Percentiles rank a stretch among this genome's conserved stretches.
phyloP scores from a whole-genome alignment of 257 asterid species.

The Nicotiana knightiana region DNA sequence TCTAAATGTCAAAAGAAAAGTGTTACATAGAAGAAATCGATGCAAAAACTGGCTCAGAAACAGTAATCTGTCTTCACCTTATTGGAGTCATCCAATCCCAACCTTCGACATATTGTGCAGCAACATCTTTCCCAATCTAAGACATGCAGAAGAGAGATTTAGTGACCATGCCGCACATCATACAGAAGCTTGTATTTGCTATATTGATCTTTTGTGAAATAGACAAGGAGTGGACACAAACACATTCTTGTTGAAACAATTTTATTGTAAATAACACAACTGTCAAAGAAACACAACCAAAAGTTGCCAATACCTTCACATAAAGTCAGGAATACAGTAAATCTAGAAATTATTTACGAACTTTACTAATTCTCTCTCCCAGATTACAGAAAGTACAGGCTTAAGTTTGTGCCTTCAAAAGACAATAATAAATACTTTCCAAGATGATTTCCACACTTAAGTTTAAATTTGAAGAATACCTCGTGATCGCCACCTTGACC shows the following conservation, averaged over 20 bases:
- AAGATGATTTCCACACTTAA: not conserved
- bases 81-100: conserved; percentile 99
- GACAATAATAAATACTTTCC: not conserved
- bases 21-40: not conserved
- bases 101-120: conserved; percentile 92
- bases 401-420: not conserved
- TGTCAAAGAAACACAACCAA: not conserved
- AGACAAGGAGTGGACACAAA: not conserved
- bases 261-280: not conserved
- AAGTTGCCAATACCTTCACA: not conserved
- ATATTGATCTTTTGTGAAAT: not conserved
- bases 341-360: not conserved
- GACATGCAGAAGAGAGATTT: conserved; percentile 15
- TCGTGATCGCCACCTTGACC: conserved; percentile 99
- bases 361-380: not conserved
- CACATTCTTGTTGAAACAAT: not conserved
- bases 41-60: not conserved
- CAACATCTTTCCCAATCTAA: conserved; percentile 96
- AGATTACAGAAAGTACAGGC: not conserved
- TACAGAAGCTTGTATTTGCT: not conserved
- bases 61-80: conserved; percentile 38
- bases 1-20: not conserved
- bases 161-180: not conserved
- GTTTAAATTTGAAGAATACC: conserved; percentile 39
- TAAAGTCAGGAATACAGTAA: not conserved